phyloP scores from a whole-genome alignment of 768 basidiomycete species.

The Sutorius australiensis region DNA sequence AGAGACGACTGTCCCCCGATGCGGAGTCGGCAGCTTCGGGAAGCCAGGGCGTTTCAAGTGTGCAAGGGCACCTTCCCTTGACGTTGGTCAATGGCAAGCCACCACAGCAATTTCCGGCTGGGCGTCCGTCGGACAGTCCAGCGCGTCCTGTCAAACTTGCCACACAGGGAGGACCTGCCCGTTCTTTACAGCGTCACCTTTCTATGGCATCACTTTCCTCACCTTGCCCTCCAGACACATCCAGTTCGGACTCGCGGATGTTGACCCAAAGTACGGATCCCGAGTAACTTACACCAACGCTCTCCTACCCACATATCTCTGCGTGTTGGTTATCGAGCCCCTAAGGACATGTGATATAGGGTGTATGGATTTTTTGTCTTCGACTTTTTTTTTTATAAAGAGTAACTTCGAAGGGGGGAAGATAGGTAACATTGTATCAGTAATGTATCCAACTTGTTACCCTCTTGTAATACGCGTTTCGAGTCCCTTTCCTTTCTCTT shows the following conservation, averaged over 20 bases:
- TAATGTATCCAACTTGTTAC: conserved; percentile 23
- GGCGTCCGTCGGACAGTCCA: conserved; percentile 11
- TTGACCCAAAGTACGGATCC: conserved; percentile 15
- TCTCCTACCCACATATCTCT: background rate
- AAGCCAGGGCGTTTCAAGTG: conserved; percentile 4
- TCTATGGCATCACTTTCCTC: conserved; percentile 25
- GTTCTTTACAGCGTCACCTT: conserved; percentile 26
- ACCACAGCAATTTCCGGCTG: conserved; percentile 30
- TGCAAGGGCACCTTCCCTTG: conserved; percentile 11
- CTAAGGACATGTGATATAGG: background rate
- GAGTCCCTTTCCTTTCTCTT: background rate
- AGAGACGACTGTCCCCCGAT: conserved; percentile 20
- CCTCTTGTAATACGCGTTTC: conserved; percentile 22
- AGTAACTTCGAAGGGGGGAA: conserved; percentile 3
- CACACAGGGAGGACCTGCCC: conserved; percentile 13
- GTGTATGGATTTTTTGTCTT: conserved; percentile 1
- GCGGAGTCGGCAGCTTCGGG: background rate
- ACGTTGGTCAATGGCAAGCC: conserved; percentile 28
- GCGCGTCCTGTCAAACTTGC: background rate
- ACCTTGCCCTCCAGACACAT: conserved; percentile 2
- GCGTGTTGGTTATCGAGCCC: background rate
- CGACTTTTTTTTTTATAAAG: conserved; percentile 2
- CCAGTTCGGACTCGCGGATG: conserved; percentile 22
- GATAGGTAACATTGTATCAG: conserved; percentile 22
- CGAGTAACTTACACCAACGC: conserved; percentile 3